A percentile compares a stretch with the other conserved stretches of the same genome.
Conservation (phyloP, 257 asterid genomes). For the Solanum okadae region DNA sequence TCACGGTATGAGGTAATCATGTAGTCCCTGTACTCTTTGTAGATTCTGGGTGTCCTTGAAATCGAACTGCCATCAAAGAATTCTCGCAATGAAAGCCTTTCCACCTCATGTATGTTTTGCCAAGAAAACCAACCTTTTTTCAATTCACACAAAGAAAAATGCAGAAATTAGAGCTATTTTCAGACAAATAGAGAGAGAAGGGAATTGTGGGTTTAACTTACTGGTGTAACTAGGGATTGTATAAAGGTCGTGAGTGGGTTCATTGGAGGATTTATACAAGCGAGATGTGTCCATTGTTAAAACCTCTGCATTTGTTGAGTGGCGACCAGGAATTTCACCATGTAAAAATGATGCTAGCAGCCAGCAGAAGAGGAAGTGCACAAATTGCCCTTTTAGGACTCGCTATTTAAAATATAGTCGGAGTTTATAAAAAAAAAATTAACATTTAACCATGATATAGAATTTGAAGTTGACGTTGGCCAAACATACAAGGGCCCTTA, state of each 20-base stretch:
- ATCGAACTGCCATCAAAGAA: conserved; percentile 73
- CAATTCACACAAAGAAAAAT: background rate
- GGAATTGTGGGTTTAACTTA: conserved; percentile 14
- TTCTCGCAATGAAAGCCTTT: conserved; percentile 58
- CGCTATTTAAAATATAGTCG: background rate
- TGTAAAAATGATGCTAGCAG: background rate
- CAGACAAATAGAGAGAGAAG: background rate
- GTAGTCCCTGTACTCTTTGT: conserved; percentile 83
- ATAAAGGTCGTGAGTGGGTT: conserved; percentile 59
- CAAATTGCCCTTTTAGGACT: background rate
- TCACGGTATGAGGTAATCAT: conserved; percentile 72
- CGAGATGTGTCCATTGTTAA: background rate
- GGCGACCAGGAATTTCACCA: background rate
- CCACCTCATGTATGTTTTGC: conserved; percentile 76
- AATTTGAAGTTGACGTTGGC: no score
- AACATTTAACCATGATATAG: no score
- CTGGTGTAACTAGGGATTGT: conserved; percentile 90
- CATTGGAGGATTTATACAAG: background rate
- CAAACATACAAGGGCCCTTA: no score
- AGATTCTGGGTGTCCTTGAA: conserved; percentile 69
- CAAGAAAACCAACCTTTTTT: conserved; percentile 80
- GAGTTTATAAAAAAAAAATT: no score
- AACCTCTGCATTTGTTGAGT: background rate
- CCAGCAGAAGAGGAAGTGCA: background rate
- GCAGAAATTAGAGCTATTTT: background rate